Percentiles rank a stretch among this genome's conserved stretches.
Evolutionary conservation across 208 protist genomes (phyloP).

Genomic region (Trypanosoma vivax): DNA sequence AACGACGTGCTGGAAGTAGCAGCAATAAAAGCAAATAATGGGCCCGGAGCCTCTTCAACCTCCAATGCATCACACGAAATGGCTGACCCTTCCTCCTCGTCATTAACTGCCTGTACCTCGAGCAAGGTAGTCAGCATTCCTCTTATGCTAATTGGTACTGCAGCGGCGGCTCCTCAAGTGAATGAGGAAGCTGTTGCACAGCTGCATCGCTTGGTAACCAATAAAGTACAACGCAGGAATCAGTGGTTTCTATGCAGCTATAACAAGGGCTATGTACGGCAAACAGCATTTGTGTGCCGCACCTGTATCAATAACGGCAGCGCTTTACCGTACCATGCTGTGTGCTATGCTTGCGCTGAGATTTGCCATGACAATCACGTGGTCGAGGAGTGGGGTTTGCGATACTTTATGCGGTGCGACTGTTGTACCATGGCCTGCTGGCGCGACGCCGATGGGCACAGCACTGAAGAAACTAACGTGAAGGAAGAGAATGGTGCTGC

Average conservation of each 20-base stretch:
- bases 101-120: not conserved
- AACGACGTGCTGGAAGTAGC: no score
- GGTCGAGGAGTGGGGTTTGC: conserved; percentile 81
- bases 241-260: conserved; percentile 77
- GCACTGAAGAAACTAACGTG: conserved; percentile 5
- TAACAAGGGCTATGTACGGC: conserved; percentile 57
- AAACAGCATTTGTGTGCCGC: conserved; percentile 76
- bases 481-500: conserved; percentile 1
- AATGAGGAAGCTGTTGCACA: conserved; percentile 53
- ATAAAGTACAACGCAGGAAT: conserved; percentile 55
- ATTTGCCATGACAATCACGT: conserved; percentile 76
- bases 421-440: conserved; percentile 81
- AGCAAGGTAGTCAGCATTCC: conserved; percentile 26
- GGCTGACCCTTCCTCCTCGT: not conserved
- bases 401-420: conserved; percentile 83
- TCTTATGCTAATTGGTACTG: conserved; percentile 61
- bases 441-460: conserved; percentile 7
- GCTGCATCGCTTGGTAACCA: conserved; percentile 57
- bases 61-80: no score
- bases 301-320: conserved; percentile 59
- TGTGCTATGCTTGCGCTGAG: conserved; percentile 77
- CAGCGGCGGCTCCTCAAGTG: conserved; percentile 25
- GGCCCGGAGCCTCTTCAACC: no score
- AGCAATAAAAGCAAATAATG: no score
- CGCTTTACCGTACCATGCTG: conserved; percentile 48